Evolutionary conservation across 352 stramenopile species (phyloP), one percentile per base, ranked within the genome.

Genomic region (Blastocystis sp.): DNA sequence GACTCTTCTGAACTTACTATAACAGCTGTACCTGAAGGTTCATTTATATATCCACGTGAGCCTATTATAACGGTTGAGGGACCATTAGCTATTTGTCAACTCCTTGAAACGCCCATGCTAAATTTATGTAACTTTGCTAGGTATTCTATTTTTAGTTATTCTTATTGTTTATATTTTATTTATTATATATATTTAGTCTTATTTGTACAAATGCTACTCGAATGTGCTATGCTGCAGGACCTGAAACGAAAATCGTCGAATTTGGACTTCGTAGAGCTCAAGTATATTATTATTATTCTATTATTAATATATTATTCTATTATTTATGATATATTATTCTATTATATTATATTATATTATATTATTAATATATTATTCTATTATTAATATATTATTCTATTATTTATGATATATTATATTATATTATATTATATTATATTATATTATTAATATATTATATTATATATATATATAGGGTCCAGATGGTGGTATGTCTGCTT

Each of bases 121-220:
- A 96, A 94, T 66, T 66, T 97, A 55, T 76, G 95, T 58, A 97
- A 97, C 74, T 98, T 84, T 65, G 85, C 91, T 2, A n/a, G n/a
- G n/a, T n/a, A n/a, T n/a, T n/a, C n/a, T n/a, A n/a, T n/a, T n/a
- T n/a, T n/a, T n/a, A 72, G 49, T 1, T 13, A n/a, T 47, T 13
- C n/a, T 37, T 13, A 13, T 13, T 39, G 32, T 13, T 13, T 39
- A 37, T 37, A 13, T 13, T 47, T 13, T n/a, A 13, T n/a, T 13
- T 13, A 13, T 39, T 39, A 25, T n/a, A n/a, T n/a, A n/a, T n/a
- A n/a, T n/a, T n/a, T n/a, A 88, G 77, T 58, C 75, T 98, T 33
- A 77, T 97, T 33, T 87, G 87, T 9, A 98, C 91, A 2, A 96
- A 97, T 68, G 88, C 91, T 10, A 89, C 84, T 28, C 79, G 91